Evolutionary conservation across 805 yeast species (phyloP), one percentile per base, ranked within the genome.

Genomic region (Sugiyamaella mastotermitis): DNA sequence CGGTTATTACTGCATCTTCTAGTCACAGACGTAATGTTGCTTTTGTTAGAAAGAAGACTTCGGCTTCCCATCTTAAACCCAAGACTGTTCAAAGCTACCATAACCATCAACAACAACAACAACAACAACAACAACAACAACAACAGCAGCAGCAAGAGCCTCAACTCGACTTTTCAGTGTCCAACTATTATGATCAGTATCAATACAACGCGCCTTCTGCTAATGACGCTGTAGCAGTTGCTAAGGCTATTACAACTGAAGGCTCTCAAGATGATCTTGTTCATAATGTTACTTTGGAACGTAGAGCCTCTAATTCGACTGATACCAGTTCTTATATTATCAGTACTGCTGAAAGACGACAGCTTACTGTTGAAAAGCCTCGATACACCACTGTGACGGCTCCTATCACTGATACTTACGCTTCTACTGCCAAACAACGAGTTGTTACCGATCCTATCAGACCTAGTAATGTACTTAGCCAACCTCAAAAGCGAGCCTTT

Each of bases 11-110:
- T 16, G 50, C 47, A 3, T 47, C 54, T 4, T 50, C 56, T n/a
- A 39, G 47, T 17, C 51, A 51, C 31, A 45, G 45, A 21, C 45
- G 54, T n/a, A 47, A 48, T 15, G 55, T 51, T 13, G 45, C 49
- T 3, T 50, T 52, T 40, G 41, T 41, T 18, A 35, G 30, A n/a
- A 40, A 40, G 36, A 18, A 25, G 10, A 14, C 38, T 3, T 34
- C 43, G 1, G 24, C 22, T 20, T 17, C 37, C 9, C 40, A 37
- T 9, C 13, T 31, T 5, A 15, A 10, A 27, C 18, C 5, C 15
- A 14, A 27, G 18, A 27, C 18, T 7, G 14, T 17, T 11, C 9
- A 14, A 6, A 7, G 9, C 7, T n/a, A n/a, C n/a, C n/a, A n/a
- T n/a, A n/a, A n/a, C n/a, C n/a, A n/a, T n/a, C n/a, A n/a, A 13